phyloP scores from a whole-genome alignment of 176 grass and related monocot genomes.

The Lolium multiflorum region DNA sequence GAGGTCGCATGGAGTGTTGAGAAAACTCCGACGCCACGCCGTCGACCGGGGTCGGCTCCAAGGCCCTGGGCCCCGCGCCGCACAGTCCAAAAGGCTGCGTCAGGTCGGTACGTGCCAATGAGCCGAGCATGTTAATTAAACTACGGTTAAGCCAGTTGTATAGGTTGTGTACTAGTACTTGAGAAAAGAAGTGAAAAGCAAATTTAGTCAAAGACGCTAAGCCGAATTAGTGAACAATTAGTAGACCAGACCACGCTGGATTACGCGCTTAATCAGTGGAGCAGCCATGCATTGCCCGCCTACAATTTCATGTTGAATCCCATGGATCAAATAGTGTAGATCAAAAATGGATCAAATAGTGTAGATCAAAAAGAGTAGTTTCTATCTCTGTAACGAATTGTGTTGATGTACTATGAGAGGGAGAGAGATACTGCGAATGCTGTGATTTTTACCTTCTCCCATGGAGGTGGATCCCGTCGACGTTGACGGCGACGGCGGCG shows the following conservation, averaged over 20 bases:
- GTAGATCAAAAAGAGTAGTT: no score
- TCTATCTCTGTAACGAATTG: no score
- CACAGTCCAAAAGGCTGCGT: slow-evolving; percentile 35
- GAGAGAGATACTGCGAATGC: no score
- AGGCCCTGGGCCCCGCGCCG: slow-evolving; percentile 21
- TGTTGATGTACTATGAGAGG: no score
- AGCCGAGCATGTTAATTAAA: slow-evolving; percentile 28
- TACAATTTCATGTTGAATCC: no score
- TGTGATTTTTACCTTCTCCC: no score
- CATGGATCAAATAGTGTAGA: no score
- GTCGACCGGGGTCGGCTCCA: slow-evolving; percentile 45
- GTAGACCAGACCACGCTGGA: slow-evolving; percentile 4
- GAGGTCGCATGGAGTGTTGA: not conserved
- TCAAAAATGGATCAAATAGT: no score
- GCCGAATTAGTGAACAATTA: slow-evolving; percentile 3
- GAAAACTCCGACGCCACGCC: slow-evolving; percentile 23
- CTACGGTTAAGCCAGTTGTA: slow-evolving; percentile 39
- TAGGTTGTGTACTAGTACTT: not conserved
- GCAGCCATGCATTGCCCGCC: not conserved
- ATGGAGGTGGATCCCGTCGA: no score
- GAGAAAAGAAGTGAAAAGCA: slow-evolving; percentile 40
- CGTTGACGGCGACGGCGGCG: no score
- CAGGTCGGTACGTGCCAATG: slow-evolving; percentile 38
- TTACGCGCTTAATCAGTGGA: slow-evolving; percentile 35
- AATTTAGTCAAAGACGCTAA: slow-evolving; percentile 70